These are phyloP conservation scores for Mycena latifolia DNA, from an alignment of 768 basidiomycete genomes.

Conservation along the genomic window DNA sequence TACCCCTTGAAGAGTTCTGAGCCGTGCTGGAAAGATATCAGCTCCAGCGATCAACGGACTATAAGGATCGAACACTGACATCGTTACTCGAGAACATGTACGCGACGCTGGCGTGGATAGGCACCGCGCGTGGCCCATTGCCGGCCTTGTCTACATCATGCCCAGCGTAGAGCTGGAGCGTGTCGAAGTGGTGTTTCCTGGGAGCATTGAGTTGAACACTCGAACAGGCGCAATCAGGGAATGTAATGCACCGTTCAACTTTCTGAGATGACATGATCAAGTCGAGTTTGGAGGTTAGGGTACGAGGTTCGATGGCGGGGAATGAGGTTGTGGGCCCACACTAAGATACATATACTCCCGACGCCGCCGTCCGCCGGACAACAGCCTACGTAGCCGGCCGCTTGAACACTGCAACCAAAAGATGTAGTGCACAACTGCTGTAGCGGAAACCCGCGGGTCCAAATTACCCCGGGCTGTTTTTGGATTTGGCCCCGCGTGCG, in stretches of 20 bases:
- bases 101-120: slow-evolving; percentile 20
- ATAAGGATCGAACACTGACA: not conserved
- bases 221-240: too few relatives aligned
- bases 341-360: not conserved
- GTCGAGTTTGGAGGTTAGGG: not conserved
- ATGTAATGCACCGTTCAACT: not conserved
- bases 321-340: too few relatives aligned
- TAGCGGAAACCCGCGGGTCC: too few relatives aligned
- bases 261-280: slow-evolving; percentile 22
- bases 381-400: too few relatives aligned
- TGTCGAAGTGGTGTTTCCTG: slow-evolving; percentile 28
- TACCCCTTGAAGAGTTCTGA: slow-evolving; percentile 28
- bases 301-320: not conserved
- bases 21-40: slow-evolving; percentile 23
- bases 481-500: too few relatives aligned
- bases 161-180: slow-evolving; percentile 24
- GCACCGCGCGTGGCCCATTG: slow-evolving; percentile 26
- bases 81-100: slow-evolving; percentile 28
- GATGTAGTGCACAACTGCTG: too few relatives aligned
- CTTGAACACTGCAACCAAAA: too few relatives aligned
- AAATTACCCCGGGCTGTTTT: too few relatives aligned
- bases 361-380: too few relatives aligned
- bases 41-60: not conserved
- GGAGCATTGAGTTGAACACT: too few relatives aligned
- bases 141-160: slow-evolving; percentile 18